These are phyloP conservation scores for Populus hybrid DNA, from an alignment of 441 rosid genomes.

Conservation along the genomic window DNA sequence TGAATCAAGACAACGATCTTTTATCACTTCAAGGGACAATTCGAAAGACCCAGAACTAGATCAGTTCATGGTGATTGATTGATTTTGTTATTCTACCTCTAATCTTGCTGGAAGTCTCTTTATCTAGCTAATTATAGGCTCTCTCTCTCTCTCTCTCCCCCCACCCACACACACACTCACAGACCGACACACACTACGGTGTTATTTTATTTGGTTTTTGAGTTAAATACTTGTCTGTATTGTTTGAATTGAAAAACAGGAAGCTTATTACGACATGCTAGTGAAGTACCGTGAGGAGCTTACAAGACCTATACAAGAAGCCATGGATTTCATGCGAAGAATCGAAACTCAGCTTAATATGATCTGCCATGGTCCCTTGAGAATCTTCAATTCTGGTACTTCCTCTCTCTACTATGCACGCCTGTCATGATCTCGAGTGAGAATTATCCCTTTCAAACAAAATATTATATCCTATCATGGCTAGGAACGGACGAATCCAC, in stretches of 20 bases:
- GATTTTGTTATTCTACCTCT: background rate
- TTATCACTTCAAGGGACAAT: slow-evolving; percentile 33
- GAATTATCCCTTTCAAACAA: background rate
- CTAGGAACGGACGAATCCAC: slow-evolving; percentile 20
- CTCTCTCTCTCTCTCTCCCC: background rate
- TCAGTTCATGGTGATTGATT: slow-evolving; percentile 80
- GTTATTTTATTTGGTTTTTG: background rate
- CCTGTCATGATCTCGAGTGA: background rate
- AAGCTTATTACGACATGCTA: slow-evolving; percentile 91
- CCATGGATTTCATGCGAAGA: slow-evolving; percentile 95
- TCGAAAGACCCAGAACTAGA: slow-evolving; percentile 92
- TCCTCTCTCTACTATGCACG: slow-evolving; percentile 1
- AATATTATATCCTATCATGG: slow-evolving; percentile 5
- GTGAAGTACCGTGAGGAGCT: slow-evolving; percentile 92
- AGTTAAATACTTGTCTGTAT: background rate
- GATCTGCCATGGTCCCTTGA: slow-evolving; percentile 66
- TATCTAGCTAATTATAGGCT: background rate
- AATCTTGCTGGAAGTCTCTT: background rate
- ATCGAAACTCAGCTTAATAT: slow-evolving; percentile 88
- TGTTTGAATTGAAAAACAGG: slow-evolving; percentile 39
- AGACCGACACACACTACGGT: background rate
- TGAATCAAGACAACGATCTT: slow-evolving; percentile 59
- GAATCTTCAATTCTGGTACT: slow-evolving; percentile 71
- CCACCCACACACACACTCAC: too few relatives aligned
- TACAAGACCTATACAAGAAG: slow-evolving; percentile 87